Conservation (phyloP, 78 protist species). For the Guillardia theta region DNA sequence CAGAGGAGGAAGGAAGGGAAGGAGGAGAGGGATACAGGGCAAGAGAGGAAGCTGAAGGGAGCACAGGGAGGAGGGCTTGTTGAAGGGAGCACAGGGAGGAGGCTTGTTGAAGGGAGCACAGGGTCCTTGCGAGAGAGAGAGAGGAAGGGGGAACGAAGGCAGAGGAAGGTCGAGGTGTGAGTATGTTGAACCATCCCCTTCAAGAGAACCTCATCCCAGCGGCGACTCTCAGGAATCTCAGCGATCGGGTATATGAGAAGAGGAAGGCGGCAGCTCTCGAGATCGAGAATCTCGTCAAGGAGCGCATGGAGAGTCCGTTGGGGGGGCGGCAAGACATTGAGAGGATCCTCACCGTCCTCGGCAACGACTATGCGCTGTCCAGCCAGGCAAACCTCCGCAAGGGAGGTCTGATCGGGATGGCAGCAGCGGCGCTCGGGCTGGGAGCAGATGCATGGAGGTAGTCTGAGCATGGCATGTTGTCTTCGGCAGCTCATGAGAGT, state of each 20-base stretch:
- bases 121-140: no score
- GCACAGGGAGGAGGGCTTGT: no score
- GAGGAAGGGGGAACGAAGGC: no score
- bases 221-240: slow-evolving; percentile 47
- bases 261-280: slow-evolving; percentile 89
- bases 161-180: no score
- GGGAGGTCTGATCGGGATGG: slow-evolving; percentile 92
- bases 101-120: no score
- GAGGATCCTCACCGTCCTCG: not conserved
- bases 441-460: slow-evolving; percentile 9
- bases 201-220: no score
- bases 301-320: not conserved
- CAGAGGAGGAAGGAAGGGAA: no score
- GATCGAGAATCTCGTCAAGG: not conserved
- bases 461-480: not conserved
- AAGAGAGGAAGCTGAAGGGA: no score
- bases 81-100: no score
- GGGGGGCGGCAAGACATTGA: slow-evolving; percentile 17
- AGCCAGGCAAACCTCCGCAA: slow-evolving; percentile 64
- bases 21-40: no score
- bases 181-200: no score
- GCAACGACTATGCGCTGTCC: slow-evolving; percentile 17
- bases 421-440: slow-evolving; percentile 89
- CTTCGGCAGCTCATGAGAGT: not conserved
- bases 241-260: slow-evolving; percentile 81